Evolutionary conservation across 768 basidiomycete species (phyloP).

Genomic region (Tulasnella calospora): DNA sequence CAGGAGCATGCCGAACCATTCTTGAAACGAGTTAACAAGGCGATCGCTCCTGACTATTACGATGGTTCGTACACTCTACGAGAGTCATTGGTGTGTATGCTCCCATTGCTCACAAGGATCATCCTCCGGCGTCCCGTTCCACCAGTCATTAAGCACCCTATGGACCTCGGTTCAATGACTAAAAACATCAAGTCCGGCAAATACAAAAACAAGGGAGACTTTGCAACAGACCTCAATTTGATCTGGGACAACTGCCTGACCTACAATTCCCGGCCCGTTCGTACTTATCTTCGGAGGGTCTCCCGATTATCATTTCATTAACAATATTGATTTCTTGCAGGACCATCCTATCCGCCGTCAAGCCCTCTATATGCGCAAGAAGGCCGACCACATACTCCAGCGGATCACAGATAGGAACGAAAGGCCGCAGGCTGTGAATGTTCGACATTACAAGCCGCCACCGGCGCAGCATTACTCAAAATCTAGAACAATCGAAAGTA

Average conservation of each 20-base stretch:
- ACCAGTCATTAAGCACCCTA: slow-evolving; percentile 85
- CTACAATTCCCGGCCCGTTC: slow-evolving; percentile 86
- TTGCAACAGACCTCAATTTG: slow-evolving; percentile 88
- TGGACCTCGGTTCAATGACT: slow-evolving; percentile 91
- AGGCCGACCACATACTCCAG: slow-evolving; percentile 79
- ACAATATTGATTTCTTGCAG: slow-evolving; percentile 40
- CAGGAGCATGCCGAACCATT: slow-evolving; percentile 89
- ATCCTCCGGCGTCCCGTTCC: neutral
- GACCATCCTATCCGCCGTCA: slow-evolving; percentile 82
- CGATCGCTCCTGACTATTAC: slow-evolving; percentile 83
- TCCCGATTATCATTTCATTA: slow-evolving; percentile 15
- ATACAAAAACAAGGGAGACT: slow-evolving; percentile 92
- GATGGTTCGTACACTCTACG: slow-evolving; percentile 14
- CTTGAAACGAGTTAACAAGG: slow-evolving; percentile 83
- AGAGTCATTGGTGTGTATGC: neutral
- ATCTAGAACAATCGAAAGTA: slow-evolving; percentile 26
- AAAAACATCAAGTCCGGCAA: slow-evolving; percentile 88
- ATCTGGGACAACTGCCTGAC: slow-evolving; percentile 95
- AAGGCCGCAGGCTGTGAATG: slow-evolving; percentile 40
- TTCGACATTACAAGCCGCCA: slow-evolving; percentile 21
- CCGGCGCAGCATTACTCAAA: slow-evolving; percentile 25
- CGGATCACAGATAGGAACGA: slow-evolving; percentile 88
- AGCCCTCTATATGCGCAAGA: slow-evolving; percentile 72
- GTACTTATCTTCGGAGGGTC: slow-evolving; percentile 34
- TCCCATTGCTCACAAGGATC: slow-evolving; percentile 15